phyloP scores from a whole-genome alignment of 148 eudicot species.

The Bassia scoparia region DNA sequence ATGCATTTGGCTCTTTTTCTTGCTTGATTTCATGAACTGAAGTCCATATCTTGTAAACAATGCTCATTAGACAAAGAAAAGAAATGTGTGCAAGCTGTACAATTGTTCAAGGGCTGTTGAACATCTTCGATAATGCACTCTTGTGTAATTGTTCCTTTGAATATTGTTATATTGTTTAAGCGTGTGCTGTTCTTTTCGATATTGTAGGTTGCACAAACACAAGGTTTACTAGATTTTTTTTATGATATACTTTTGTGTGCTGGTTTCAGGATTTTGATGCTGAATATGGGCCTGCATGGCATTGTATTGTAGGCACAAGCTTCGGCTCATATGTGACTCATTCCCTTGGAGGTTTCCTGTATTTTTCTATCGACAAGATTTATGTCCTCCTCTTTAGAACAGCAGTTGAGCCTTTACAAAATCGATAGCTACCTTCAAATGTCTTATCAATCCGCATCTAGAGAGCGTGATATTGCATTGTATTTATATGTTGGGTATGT shows the following conservation, averaged over 20 bases:
- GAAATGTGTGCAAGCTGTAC: no score
- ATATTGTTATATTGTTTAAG: no score
- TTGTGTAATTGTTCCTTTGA: no score
- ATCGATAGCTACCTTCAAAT: constrained; percentile 17
- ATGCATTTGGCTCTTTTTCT: no score
- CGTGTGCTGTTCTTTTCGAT: no score
- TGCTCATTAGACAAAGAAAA: no score
- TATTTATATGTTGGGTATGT: background rate
- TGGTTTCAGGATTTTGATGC: constrained; percentile 54
- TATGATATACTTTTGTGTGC: background rate
- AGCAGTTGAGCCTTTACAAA: constrained; percentile 50
- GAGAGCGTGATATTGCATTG: background rate
- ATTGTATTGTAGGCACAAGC: constrained; percentile 67
- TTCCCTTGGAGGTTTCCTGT: constrained; percentile 63
- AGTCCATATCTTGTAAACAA: no score
- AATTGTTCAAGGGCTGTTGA: no score
- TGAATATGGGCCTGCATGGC: constrained; percentile 65
- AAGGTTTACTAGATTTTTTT: no score
- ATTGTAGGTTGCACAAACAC: no score
- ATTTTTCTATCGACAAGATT: constrained; percentile 63
- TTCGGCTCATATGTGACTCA: constrained; percentile 69
- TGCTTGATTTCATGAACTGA: no score
- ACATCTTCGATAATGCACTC: no score
- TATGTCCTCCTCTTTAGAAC: constrained; percentile 62
- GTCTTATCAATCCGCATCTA: background rate